A percentile compares a stretch with the other conserved stretches of the same genome.
These are phyloP conservation scores for Microsporum ferrugineum DNA, from an alignment of 2,329 filamentous ascomycete species.

Conservation along the genomic window DNA sequence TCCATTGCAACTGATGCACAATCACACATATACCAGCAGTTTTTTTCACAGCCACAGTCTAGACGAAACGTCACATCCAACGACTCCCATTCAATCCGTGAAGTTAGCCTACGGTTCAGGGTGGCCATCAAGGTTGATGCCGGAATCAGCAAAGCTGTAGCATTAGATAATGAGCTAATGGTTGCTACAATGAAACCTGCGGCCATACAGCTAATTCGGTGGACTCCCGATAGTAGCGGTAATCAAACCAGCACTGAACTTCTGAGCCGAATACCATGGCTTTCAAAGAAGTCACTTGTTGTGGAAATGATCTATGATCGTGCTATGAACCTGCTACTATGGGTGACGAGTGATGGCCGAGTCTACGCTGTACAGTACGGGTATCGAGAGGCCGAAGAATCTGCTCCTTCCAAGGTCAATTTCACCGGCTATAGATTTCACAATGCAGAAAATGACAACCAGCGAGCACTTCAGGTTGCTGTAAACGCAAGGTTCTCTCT, in stretches of 20 bases:
- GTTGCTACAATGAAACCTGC: conserved; percentile 85
- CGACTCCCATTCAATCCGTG: conserved; percentile 69
- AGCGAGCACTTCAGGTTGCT: conserved; percentile 59
- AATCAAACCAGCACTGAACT: conserved; percentile 86
- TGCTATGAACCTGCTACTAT: conserved; percentile 90
- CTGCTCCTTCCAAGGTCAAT: conserved; percentile 48
- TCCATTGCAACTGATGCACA: conserved; percentile 75
- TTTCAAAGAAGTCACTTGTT: conserved; percentile 65
- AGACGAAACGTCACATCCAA: conserved; percentile 57
- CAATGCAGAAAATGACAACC: conserved; percentile 47
- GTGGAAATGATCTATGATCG: conserved; percentile 84
- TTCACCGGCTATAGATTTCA: conserved; percentile 93
- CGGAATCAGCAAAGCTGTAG: conserved; percentile 76
- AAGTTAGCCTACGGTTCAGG: conserved; percentile 82
- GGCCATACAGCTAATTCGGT: conserved; percentile 92
- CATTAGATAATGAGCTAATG: conserved; percentile 82
- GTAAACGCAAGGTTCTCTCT: conserved; percentile 94
- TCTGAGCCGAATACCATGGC: conserved; percentile 73
- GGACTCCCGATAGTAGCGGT: conserved; percentile 71
- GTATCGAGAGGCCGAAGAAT: conserved; percentile 31
- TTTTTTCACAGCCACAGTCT: conserved; percentile 48
- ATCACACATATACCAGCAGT: conserved; percentile 72
- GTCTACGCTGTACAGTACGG: conserved; percentile 80
- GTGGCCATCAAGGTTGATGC: conserved; percentile 98
- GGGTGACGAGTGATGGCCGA: conserved; percentile 78